Conservation (phyloP, 208 protist genomes). For the Trypanosomatidae sp. region DNA sequence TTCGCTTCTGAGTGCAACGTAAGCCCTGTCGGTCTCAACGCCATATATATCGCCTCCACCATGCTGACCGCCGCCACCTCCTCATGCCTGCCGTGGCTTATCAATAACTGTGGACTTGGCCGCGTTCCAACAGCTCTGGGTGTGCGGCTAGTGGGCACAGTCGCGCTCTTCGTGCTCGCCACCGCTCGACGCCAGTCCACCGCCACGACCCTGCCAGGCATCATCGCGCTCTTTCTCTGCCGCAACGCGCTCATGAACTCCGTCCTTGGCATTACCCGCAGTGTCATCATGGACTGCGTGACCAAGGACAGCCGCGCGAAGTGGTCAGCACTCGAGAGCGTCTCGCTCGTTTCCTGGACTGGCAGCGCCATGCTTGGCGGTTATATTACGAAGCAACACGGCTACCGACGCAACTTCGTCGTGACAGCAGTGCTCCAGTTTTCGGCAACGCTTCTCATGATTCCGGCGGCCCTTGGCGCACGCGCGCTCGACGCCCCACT, state of each 20-base stretch:
- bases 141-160: conserved; percentile 38
- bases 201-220: conserved; percentile 4
- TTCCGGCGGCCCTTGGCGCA: conserved; percentile 39
- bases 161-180: conserved; percentile 26
- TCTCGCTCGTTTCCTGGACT: conserved; percentile 62
- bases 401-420: conserved; percentile 48
- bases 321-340: conserved; percentile 73
- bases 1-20: conserved; percentile 27
- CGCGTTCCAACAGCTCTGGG: conserved; percentile 35
- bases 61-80: conserved; percentile 25
- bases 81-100: conserved; percentile 25
- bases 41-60: conserved; percentile 36
- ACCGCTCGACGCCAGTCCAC: neutral
- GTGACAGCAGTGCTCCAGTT: conserved; percentile 56
- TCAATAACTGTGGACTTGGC: conserved; percentile 6
- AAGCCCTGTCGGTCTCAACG: conserved; percentile 32
- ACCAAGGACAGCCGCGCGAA: conserved; percentile 34
- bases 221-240: conserved; percentile 33
- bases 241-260: conserved; percentile 73
- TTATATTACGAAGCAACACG: conserved; percentile 33
- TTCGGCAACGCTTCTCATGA: conserved; percentile 27
- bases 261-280: conserved; percentile 55
- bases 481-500: conserved; percentile 9
- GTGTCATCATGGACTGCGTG: conserved; percentile 74
- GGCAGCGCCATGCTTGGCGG: conserved; percentile 65